Conservation (phyloP, 768 basidiomycete genomes). For the Gymnopilus junonius region DNA sequence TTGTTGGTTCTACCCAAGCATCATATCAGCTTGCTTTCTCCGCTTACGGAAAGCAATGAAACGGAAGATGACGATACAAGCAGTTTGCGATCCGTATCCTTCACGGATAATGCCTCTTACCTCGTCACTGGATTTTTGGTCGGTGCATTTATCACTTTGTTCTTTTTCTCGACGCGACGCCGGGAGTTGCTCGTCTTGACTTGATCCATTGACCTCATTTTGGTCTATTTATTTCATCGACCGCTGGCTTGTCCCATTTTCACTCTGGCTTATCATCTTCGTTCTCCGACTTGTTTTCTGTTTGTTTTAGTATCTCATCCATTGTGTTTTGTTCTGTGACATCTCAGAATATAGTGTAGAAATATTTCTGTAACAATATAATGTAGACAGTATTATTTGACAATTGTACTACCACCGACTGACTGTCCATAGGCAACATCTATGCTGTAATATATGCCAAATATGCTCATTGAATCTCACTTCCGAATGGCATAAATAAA, state of each 20-base stretch:
- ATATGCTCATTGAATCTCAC: conserved; percentile 18
- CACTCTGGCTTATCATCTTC: not conserved
- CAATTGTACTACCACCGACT: conserved; percentile 4
- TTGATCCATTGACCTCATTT: not conserved
- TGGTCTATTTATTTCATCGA: conserved; percentile 8
- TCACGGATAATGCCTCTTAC: conserved; percentile 40
- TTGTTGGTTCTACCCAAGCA: conserved; percentile 21
- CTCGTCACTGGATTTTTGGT: conserved; percentile 58
- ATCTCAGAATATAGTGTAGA: not conserved
- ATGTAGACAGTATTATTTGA: not conserved
- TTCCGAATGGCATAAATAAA: conserved; percentile 53
- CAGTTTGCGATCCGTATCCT: conserved; percentile 19
- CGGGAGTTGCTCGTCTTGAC: conserved; percentile 37
- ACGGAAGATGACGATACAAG: conserved; percentile 5
- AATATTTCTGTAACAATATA: not conserved
- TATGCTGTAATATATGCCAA: conserved; percentile 10
- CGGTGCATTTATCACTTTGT: conserved; percentile 37
- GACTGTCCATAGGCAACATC: not conserved
- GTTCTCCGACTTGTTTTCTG: not conserved
- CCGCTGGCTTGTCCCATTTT: not conserved
- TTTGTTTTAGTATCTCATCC: not conserved
- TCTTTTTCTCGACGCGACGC: conserved; percentile 37
- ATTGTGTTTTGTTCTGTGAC: not conserved
- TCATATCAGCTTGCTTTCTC: conserved; percentile 17
- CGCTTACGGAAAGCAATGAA: conserved; percentile 3